These are phyloP conservation scores for Botrytis elliptica DNA, from an alignment of 2,329 filamentous ascomycete species.

Conservation along the genomic window DNA sequence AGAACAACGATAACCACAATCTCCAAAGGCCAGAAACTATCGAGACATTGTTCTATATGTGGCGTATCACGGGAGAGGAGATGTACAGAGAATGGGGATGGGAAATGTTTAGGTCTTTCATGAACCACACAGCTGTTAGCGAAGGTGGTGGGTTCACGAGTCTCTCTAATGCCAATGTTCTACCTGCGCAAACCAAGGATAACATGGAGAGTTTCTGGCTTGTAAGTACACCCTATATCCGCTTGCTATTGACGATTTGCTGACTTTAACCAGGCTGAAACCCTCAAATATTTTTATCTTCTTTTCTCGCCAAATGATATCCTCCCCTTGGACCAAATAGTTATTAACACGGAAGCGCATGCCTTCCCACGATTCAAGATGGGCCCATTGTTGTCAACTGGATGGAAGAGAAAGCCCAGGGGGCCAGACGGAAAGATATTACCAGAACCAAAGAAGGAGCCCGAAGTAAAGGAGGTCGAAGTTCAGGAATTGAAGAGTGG, in stretches of 20 bases:
- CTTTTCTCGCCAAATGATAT: constrained; percentile 84
- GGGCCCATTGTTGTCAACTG: constrained; percentile 72
- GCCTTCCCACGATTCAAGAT: constrained; percentile 84
- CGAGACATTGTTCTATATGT: constrained; percentile 98
- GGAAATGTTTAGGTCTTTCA: constrained; percentile 95
- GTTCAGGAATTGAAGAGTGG: constrained; percentile 26
- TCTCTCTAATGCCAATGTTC: constrained; percentile 67
- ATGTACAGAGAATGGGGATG: constrained; percentile 95
- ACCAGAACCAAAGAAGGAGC: constrained; percentile 28
- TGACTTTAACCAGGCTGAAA: constrained; percentile 69
- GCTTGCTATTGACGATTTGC: not conserved
- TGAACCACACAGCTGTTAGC: constrained; percentile 77
- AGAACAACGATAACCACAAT: constrained; percentile 84
- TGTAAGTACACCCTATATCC: constrained; percentile 50
- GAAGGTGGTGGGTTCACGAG: constrained; percentile 81
- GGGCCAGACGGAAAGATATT: constrained; percentile 41
- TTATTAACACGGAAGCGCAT: constrained; percentile 96
- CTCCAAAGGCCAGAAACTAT: constrained; percentile 93
- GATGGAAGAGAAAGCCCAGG: constrained; percentile 72
- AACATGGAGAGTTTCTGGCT: constrained; percentile 99
- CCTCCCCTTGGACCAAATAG: constrained; percentile 79
- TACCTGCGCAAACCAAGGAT: constrained; percentile 71
- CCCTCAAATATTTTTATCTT: constrained; percentile 95
- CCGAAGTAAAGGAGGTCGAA: constrained; percentile 22
- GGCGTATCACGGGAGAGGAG: constrained; percentile 88